Evolutionary conservation across 768 basidiomycete genomes (phyloP), one percentile per base, ranked within the genome.

Genomic region (Piloderma croceum): DNA sequence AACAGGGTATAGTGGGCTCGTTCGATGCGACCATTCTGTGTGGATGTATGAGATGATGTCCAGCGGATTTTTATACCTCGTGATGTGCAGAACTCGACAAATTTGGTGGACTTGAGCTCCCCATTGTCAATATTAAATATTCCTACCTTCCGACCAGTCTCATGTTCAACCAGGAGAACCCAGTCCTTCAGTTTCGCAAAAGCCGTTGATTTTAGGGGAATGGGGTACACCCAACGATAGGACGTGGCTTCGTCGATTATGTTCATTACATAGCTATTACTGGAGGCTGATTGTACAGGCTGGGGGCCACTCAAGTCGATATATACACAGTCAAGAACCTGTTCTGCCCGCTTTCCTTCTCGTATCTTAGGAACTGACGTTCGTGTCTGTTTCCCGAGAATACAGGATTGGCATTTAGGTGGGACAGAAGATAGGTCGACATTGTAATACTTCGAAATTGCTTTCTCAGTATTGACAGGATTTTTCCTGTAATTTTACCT

Each of bases 311-410:
- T 44, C 11, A 67, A 35, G 34, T 69, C 64, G 31, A 63, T 51
- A 39, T 51, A 62, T 3, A 67, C 56, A 17, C 49, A 54, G 31
- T 57, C 62, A 32, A 64, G 38, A 31, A 36, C 44, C 36, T 52
- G 31, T 7, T 38, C 53, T 11, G 60, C 59, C 37, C 53, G 53
- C 32, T 48, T 39, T 13, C 56, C 62, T 36, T 54, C 47, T 5
- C 53, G 31, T 20, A 40, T 37, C 40, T 59, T 60, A 0, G 65
- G 64, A 12, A 68, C 57, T 7, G 57, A 48, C 2, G 46, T 47
- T 10, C 45, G 46, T 0, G 52, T 59, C 63, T 70, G 65, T 47
- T 70, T 69, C 5, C 67, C 65, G 27, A 59, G 53, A 24, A 67
- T 52, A 38, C 68, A 69, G 21, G 48, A 44, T 31, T 59, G 53